These are phyloP conservation scores for Kwoniella heveanensis DNA, from an alignment of 768 basidiomycete genomes.

Conservation along the genomic window DNA sequence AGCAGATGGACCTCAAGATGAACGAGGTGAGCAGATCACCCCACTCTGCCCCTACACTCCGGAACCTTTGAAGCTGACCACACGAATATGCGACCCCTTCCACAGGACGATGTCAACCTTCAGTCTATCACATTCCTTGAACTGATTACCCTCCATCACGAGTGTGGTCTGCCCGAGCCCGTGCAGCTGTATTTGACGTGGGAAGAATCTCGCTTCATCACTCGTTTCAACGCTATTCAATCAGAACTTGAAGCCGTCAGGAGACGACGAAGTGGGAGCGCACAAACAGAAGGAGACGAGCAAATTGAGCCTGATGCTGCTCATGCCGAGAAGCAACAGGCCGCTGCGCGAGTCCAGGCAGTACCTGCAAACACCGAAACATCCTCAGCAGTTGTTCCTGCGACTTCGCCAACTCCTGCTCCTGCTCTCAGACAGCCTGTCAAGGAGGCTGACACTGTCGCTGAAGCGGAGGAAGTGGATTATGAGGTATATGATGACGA, in stretches of 20 bases:
- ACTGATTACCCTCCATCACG: slow-evolving; percentile 55
- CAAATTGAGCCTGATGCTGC: background rate
- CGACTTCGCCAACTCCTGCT: background rate
- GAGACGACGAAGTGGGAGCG: slow-evolving; percentile 4
- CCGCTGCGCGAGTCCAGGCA: no score
- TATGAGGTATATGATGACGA: slow-evolving; percentile 81
- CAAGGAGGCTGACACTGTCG: background rate
- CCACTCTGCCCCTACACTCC: no score
- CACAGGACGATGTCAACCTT: slow-evolving; percentile 42
- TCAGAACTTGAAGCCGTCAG: slow-evolving; percentile 22
- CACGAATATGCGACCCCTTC: no score
- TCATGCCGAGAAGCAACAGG: background rate
- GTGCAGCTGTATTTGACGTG: slow-evolving; percentile 34
- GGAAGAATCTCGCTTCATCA: slow-evolving; percentile 31
- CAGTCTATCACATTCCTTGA: slow-evolving; percentile 52
- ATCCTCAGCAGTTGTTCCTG: background rate
- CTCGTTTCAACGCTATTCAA: slow-evolving; percentile 34
- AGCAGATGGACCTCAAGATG: slow-evolving; percentile 44
- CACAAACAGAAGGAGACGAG: slow-evolving; percentile 59
- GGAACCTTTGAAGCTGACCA: slow-evolving; percentile 7
- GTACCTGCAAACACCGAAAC: background rate
- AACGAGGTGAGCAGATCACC: slow-evolving; percentile 33
- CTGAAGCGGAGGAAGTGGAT: slow-evolving; percentile 63
- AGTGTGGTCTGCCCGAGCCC: slow-evolving; percentile 34
- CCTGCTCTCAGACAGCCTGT: background rate